Evolutionary conservation across 768 basidiomycete genomes (phyloP).

Genomic region (Strobilomyces dryophilus): DNA sequence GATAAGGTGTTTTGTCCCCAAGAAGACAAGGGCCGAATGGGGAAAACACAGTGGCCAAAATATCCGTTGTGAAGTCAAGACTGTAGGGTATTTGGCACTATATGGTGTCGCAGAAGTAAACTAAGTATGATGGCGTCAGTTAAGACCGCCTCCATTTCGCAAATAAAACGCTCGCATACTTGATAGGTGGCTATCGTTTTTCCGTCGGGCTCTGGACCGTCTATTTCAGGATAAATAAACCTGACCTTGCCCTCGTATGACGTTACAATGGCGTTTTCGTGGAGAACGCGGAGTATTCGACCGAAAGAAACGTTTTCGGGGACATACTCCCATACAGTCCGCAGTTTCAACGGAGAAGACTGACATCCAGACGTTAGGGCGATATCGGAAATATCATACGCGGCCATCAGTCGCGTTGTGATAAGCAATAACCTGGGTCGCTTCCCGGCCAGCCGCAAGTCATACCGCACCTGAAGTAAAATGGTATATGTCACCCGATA

Average conservation of each 20-base stretch:
- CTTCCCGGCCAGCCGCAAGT: constrained; percentile 26
- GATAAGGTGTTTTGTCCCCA: constrained; percentile 16
- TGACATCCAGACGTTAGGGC: constrained; percentile 8
- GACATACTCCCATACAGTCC: constrained; percentile 14
- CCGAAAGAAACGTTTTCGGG: constrained; percentile 26
- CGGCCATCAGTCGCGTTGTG: constrained; percentile 27
- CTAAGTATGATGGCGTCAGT: constrained; percentile 6
- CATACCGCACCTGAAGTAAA: constrained; percentile 24
- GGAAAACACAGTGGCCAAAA: constrained; percentile 26
- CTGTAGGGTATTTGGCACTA: constrained; percentile 16
- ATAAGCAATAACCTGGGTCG: constrained; percentile 22
- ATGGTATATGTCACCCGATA: not conserved
- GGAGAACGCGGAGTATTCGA: constrained; percentile 25
- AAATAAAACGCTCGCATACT: constrained; percentile 6
- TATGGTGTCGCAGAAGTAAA: constrained; percentile 16
- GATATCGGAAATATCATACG: constrained; percentile 25
- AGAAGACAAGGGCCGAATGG: not conserved
- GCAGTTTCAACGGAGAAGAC: constrained; percentile 9
- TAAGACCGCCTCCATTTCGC: not conserved
- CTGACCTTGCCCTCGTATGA: constrained; percentile 23
- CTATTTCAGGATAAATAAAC: constrained; percentile 26
- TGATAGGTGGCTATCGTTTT: constrained; percentile 17
- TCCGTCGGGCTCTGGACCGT: constrained; percentile 10
- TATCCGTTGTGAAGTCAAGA: constrained; percentile 27
- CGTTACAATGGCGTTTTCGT: constrained; percentile 24